These are phyloP conservation scores for Rhodotorula babjevae DNA, from an alignment of 768 basidiomycete genomes.

Conservation along the genomic window DNA sequence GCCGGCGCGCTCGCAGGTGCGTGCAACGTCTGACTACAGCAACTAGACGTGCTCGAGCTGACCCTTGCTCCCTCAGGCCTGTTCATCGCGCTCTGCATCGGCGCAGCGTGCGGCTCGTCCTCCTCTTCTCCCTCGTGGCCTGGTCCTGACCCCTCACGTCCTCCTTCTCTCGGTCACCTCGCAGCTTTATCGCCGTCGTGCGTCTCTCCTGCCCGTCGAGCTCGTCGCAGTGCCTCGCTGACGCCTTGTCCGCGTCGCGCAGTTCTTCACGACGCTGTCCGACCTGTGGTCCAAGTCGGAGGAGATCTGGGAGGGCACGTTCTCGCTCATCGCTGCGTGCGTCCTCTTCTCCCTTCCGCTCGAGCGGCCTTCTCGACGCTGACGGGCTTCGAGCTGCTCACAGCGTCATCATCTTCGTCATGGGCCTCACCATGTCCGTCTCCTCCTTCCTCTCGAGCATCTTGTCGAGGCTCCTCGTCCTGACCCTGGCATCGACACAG, in stretches of 20 bases:
- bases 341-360: not conserved
- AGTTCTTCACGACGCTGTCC: constrained; percentile 83
- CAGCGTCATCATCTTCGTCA: constrained; percentile 51
- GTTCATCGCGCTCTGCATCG: constrained; percentile 72
- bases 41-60: too few species aligned
- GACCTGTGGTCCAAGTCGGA: constrained; percentile 81
- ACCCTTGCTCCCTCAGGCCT: constrained; percentile 69
- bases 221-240: too few species aligned
- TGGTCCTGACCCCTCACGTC: not conserved
- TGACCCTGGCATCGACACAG: not conserved
- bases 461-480: not conserved
- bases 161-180: too few species aligned
- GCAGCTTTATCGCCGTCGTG: constrained; percentile 24
- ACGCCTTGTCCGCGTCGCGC: not conserved
- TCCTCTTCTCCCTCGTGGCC: not conserved
- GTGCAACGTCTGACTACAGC: too few species aligned
- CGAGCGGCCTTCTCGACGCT: too few species aligned
- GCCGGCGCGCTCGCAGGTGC: constrained; percentile 3
- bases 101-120: constrained; percentile 76
- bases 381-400: too few species aligned
- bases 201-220: not conserved
- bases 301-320: constrained; percentile 88
- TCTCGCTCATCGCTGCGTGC: constrained; percentile 59
- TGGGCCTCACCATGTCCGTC: constrained; percentile 71
- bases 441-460: not conserved